phyloP scores from a whole-genome alignment of 192 early-diverging fungal species.

The Funneliformis mosseae region DNA sequence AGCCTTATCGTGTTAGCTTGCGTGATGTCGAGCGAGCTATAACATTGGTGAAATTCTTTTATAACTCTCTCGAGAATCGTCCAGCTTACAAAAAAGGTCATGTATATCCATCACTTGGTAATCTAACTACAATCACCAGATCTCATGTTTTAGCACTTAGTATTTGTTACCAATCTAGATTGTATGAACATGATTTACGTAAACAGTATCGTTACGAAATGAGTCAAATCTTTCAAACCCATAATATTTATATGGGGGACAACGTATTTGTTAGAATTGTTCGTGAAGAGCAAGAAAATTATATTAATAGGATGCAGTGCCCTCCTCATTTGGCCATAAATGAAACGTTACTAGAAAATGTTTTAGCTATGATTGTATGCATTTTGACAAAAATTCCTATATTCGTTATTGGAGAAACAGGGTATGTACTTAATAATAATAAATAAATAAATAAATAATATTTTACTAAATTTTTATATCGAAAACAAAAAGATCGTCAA shows the following conservation, averaged over 20 bases:
- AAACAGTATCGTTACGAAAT: constrained; percentile 12
- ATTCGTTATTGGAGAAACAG: constrained; percentile 30
- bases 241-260: background rate
- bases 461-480: background rate
- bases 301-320: background rate
- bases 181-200: constrained; percentile 11
- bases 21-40: constrained; percentile 32
- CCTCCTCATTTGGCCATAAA: background rate
- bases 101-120: background rate
- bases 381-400: constrained; percentile 32
- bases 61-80: constrained; percentile 21
- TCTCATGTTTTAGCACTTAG: constrained; percentile 16
- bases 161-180: constrained; percentile 24
- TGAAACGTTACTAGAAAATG: constrained; percentile 30
- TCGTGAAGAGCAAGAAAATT: constrained; percentile 25
- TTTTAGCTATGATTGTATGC: constrained; percentile 27
- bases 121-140: background rate
- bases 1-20: constrained; percentile 15
- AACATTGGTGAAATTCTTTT: constrained; percentile 18
- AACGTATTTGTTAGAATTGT: constrained; percentile 6
- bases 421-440: background rate
- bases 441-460: background rate
- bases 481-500: background rate
- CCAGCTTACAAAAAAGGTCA: background rate
- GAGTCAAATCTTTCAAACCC: constrained; percentile 6